Base-by-base conservation (phyloP, 805 yeast genomes). In the Monosporozyma aerobia region DNA sequence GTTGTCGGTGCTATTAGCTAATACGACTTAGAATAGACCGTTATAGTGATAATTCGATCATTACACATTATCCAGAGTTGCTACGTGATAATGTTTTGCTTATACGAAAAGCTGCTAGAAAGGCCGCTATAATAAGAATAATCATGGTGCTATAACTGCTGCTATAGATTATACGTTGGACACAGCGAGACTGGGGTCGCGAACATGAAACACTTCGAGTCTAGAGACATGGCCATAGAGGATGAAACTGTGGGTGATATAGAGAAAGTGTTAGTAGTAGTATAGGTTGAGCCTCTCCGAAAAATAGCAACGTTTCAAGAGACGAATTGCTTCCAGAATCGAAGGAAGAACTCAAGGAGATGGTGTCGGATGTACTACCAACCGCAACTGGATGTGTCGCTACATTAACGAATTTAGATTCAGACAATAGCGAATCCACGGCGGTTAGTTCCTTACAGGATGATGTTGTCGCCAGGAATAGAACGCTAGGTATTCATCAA, bases 401-500 rank as follows among this genome's bases (percentile, higher is more conserved):
- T n/a, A n/a, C n/a, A n/a, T n/a, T n/a, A n/a, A n/a, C n/a, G n/a
- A n/a, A n/a, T n/a, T n/a, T n/a, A n/a, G n/a, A n/a, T n/a, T n/a
- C n/a, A n/a, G n/a, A n/a, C n/a, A n/a, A 7, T 40, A 40, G 22
- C 48, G 6, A 35, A 41, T n/a, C 39, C 56, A 25, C 59, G 55
- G 2, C 49, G 51, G 5, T 29, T 53, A 22, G 56, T 49, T 41
- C 56, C 61, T 5, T 56, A 56, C 27, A 44, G 49, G 11, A 29
- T 50, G 13, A 56, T 57, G 23, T 59, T 57, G 2, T 51, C 48
- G 49, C 13, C 25, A 22, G 56, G 56, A 47, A 25, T 44, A 16
- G 49, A 29, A 45, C 27, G 49, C 39, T 32, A 48, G 6, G 10
- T 3, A 30, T 45, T 50, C 5, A 49, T 56, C 27, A 27, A 54